These are phyloP conservation scores for Fonsecaea nubica DNA, from an alignment of 2,329 filamentous ascomycete species.

Conservation along the genomic window DNA sequence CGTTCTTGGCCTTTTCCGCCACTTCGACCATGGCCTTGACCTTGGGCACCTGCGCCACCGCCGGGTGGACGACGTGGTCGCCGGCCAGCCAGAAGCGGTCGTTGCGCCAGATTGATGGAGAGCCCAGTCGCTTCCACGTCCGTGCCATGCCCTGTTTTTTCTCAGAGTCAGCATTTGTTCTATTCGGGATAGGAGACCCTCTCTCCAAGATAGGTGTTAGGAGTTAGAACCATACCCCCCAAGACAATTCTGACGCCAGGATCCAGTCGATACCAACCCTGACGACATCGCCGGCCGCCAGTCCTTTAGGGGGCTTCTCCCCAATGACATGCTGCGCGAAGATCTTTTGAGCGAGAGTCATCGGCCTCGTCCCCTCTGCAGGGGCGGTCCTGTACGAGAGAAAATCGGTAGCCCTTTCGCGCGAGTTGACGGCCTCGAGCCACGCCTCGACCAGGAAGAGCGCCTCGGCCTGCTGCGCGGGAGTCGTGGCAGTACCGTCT, in stretches of 20 bases:
- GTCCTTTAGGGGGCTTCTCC: conserved; percentile 42
- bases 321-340: conserved; percentile 53
- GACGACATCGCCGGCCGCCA: conserved; percentile 51
- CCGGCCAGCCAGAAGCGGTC: conserved; percentile 59
- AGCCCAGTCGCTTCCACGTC: conserved; percentile 50
- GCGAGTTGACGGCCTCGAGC: conserved; percentile 43
- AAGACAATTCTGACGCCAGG: conserved; percentile 54
- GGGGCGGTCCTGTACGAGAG: conserved; percentile 8
- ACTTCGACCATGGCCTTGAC: conserved; percentile 48
- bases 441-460: conserved; percentile 42
- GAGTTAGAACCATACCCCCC: conserved; percentile 43
- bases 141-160: conserved; percentile 48
- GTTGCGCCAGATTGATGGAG: conserved; percentile 56
- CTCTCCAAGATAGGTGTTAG: not conserved
- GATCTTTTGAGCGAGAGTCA: conserved; percentile 56
- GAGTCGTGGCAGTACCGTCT: not conserved
- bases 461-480: conserved; percentile 36
- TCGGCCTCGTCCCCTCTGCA: conserved; percentile 38
- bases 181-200: too few relatives aligned
- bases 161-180: not conserved
- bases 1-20: conserved; percentile 47
- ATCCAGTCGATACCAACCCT: conserved; percentile 56
- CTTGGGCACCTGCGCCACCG: conserved; percentile 47
- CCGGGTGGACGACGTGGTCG: conserved; percentile 58
- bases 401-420: conserved; percentile 32